Evolutionary conservation across 2,329 filamentous ascomycete genomes (phyloP), one percentile per base, ranked within the genome.

Genomic region (Davidsoniella virescens): DNA sequence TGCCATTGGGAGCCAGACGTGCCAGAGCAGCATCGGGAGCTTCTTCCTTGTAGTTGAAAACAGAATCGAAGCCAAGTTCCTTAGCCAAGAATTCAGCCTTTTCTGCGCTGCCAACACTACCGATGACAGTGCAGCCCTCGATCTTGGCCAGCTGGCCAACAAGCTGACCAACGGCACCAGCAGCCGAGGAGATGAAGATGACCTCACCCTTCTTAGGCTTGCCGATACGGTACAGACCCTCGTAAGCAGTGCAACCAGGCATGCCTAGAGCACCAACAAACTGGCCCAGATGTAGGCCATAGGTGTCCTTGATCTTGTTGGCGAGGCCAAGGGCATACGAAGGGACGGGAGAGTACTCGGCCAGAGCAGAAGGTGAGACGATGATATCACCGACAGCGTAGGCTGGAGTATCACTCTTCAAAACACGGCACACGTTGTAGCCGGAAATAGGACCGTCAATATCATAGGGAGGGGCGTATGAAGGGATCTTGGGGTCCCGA

Each of bases 1-100:
- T 73, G 4, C 85, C 86, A 10, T 87, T 64, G 0, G 85, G 84
- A 0, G 83, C 83, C 16, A 92, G 71, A 52, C 83, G 72, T 56
- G 70, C 65, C 51, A 93, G 70, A 0, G 84, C 85, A 9, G 81
- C 80, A 1, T 65, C 60, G 0, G 84, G 73, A 57, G 73, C 75
- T 67, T 92, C 84, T 57, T 76, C 87, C 73, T 92, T 90, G 72
- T 93, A 93, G 71, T 93, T 92, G 68, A 90, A 92, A 7, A 80
- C 86, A 14, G 56, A 66, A 50, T 75, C 71, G 56, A 70, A 75
- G 7, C 71, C 72, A 1, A 75, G 65, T 59, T 72, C 67, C 50
- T 69, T 64, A 41, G 56, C 60, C 48, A 75, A 63, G 63, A 79
- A 92, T 17, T 83, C 76, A 20, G 87, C 70, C 70, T 94, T 93